Evolutionary conservation across 1,284 basidiomycete species (phyloP), one percentile per base, ranked within the genome.

Genomic region (Microbotryum scabiosae): DNA sequence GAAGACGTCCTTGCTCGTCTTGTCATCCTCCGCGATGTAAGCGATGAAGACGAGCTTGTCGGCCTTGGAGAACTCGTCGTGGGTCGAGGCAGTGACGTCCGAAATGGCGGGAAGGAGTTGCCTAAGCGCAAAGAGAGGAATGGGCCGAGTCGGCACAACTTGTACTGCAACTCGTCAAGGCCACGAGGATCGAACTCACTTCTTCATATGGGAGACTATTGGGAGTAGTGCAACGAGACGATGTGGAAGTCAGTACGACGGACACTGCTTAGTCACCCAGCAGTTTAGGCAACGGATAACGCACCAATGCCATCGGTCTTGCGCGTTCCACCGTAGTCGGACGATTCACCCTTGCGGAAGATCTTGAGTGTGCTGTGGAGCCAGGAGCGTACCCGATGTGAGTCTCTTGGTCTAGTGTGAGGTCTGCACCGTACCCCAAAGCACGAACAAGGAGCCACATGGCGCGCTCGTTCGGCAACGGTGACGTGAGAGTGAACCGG

Each of bases 51-150:
- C 96, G 65, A 99, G 81, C 76, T 87, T 90, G 84, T 97, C 96
- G 26, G 89, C 83, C 54, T 81, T 80, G 78, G 84, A 84, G 83
- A 98, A 97, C 66, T 93, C 88, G 57, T 85, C 82, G 73, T 88
- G 84, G 75, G 87, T 88, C 51, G 78, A 82, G 25, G 79, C 76
- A 3, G 85, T 88, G 43, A 99, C 83, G 44, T 83, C 80, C 6
- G 89, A 85, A 53, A 98, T 85, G 47, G 96, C 90, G n/a, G 96
- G 96, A 21, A 98, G 84, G 10, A 89, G 85, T 82, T 97, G 96
- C 75, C 89, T 93, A 68, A 9, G 46, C 43, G 48, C 14, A 26
- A 28, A 23, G 6, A 36, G 49, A 12, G 10, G n/a, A n/a, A n/a
- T n/a, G n/a, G n/a, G n/a, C n/a, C 32, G 25, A 50, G 56, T 57